Base-by-base conservation (phyloP, 73 alveolate species). In the Blepharisma stoltei region DNA sequence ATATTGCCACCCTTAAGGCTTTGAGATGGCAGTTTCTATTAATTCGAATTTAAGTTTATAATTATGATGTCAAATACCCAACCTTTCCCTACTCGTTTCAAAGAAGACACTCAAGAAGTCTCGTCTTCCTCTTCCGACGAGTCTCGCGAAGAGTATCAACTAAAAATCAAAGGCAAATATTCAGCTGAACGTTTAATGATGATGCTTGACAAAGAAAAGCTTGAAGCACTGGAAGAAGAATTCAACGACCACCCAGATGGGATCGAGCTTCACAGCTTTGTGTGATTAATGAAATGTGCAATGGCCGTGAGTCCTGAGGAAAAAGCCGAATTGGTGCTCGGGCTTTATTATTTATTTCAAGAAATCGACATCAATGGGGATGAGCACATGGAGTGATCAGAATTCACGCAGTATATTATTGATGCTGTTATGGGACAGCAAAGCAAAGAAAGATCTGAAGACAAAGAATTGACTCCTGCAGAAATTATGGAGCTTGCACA, bases 221-320 rank as follows among this genome's bases (percentile, higher is more conserved):
- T 95, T 46, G 97, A 93, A 60, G 97, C 95, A 48, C 86, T 95
- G 38, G 98, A 94, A 55, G 93, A 95, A 78, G 98, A 95, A 82
- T 95, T 94, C 81, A 78, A 88, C 38, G 90, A 84, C 52, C 97
- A 93, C 78, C 97, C 97, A 6, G 97, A 92, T 70, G 98, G 98
- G 7, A 88, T 94, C 37, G 93, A 92, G 45, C 84, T 91, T 4
- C 87, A 83, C 23, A 78, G 86, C 70, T 91, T 91, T 55, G 93
- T 91, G 7, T 86, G 94, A 89, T 88, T 91, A 7, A 91, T 89
- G 97, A 91, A 91, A 69, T 79, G 93, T 7, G 95, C 95, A 8
- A 78, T 91, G 18, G 50, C 85, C 6, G 89, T 84, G 77, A 60
- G 84, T 20, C 85, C 81, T 18, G 86, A 78, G 55, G 95, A 90